Evolutionary conservation across 352 stramenopile genomes (phyloP).

Genomic region (Peronospora belbahrii): DNA sequence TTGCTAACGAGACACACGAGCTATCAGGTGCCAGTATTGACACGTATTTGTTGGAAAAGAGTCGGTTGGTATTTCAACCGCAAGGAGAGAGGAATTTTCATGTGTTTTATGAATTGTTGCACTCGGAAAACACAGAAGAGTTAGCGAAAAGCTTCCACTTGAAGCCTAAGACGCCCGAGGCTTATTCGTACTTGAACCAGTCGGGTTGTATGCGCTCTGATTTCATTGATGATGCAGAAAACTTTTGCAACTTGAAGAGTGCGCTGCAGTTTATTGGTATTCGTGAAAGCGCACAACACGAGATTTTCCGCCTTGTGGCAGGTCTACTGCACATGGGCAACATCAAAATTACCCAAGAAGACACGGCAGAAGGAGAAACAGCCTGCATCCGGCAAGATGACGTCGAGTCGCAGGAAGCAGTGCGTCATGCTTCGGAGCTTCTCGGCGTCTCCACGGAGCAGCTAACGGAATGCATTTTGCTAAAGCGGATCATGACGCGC

Average conservation of each 20-base stretch:
- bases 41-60: conserved; percentile 80
- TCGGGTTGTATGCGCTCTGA: conserved; percentile 68
- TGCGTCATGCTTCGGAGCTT: conserved; percentile 46
- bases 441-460: conserved; percentile 58
- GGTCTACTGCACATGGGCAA: conserved; percentile 77
- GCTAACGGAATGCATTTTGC: conserved; percentile 64
- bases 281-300: conserved; percentile 44
- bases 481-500: conserved; percentile 76
- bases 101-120: conserved; percentile 79
- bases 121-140: conserved; percentile 47
- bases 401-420: conserved; percentile 34
- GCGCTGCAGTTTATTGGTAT: conserved; percentile 74
- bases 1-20: conserved; percentile 62
- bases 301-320: conserved; percentile 70
- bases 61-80: conserved; percentile 67
- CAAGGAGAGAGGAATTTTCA: conserved; percentile 81
- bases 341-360: conserved; percentile 57
- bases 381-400: conserved; percentile 48
- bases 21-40: conserved; percentile 71
- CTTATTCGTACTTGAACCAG: conserved; percentile 69
- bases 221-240: conserved; percentile 57
- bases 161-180: conserved; percentile 45
- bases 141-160: conserved; percentile 46
- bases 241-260: conserved; percentile 57
- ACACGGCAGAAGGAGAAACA: conserved; percentile 68